Evolutionary conservation across 306 rosid species (phyloP).

Genomic region (Senna siamea): DNA sequence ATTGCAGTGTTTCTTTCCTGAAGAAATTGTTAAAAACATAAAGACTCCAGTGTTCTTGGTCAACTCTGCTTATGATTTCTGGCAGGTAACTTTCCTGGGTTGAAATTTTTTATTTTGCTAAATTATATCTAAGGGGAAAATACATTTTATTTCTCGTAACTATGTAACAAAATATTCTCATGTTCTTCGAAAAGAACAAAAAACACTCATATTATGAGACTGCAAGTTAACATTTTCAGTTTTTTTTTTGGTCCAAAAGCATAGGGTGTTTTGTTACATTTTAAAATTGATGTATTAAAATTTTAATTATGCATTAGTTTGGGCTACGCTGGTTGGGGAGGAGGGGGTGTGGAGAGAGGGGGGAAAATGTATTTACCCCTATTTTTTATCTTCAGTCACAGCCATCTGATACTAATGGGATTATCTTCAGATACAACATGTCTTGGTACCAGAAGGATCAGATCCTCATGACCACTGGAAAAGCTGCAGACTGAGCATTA

Average conservation of each 20-base stretch:
- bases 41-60: constrained; percentile 80
- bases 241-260: too few relatives aligned
- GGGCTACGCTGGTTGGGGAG: too few relatives aligned
- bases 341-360: too few relatives aligned
- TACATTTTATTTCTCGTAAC: too few relatives aligned
- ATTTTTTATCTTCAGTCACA: constrained; percentile 26
- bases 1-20: constrained; percentile 84
- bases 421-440: constrained; percentile 72
- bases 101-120: constrained; percentile 33
- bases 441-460: constrained; percentile 74
- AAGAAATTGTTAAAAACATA: constrained; percentile 61
- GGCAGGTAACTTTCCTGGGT: constrained; percentile 70
- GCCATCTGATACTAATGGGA: constrained; percentile 36
- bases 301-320: too few relatives aligned
- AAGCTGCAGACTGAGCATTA: constrained; percentile 68
- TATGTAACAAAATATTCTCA: too few relatives aligned
- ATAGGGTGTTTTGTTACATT: too few relatives aligned
- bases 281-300: too few relatives aligned
- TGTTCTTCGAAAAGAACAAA: too few relatives aligned
- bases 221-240: too few relatives aligned
- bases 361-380: background rate
- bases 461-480: constrained; percentile 69
- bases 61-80: constrained; percentile 85
- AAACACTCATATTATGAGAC: too few relatives aligned
- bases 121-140: too few relatives aligned